A percentile compares a stretch with the other conserved stretches of the same genome.
These are phyloP conservation scores for Phoma sp. DNA, from an alignment of 2,329 filamentous ascomycete genomes.

Conservation along the genomic window DNA sequence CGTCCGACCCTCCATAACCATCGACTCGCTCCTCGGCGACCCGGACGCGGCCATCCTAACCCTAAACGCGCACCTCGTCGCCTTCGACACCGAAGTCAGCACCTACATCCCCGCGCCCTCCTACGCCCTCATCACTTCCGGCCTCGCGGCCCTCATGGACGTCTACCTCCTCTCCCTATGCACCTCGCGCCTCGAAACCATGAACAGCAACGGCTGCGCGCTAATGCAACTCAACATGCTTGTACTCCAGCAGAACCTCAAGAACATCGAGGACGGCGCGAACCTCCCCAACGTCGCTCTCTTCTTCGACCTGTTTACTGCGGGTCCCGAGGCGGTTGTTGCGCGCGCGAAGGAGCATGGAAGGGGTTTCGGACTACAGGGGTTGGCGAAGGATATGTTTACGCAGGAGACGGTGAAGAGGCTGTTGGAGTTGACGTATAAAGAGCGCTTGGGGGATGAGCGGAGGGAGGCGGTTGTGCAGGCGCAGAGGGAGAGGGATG, in stretches of 20 bases:
- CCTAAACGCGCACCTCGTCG: constrained; percentile 83
- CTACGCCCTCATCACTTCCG: constrained; percentile 73
- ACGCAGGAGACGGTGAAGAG: constrained; percentile 50
- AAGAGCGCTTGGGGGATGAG: constrained; percentile 65
- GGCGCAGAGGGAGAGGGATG: constrained; percentile 73
- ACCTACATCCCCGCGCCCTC: constrained; percentile 76
- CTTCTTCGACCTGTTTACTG: constrained; percentile 74
- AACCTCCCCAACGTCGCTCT: constrained; percentile 68
- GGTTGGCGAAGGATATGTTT: constrained; percentile 40
- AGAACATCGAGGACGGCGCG: constrained; percentile 82
- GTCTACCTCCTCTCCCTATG: constrained; percentile 71
- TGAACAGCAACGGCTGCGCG: constrained; percentile 85
- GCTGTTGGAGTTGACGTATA: constrained; percentile 52
- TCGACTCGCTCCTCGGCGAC: constrained; percentile 75
- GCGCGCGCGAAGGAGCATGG: constrained; percentile 63
- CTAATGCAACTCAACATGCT: constrained; percentile 93
- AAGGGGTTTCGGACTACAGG: constrained; percentile 35
- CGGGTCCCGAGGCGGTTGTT: constrained; percentile 71
- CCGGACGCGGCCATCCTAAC: constrained; percentile 82
- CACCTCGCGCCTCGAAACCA: constrained; percentile 75
- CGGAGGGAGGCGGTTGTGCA: constrained; percentile 70
- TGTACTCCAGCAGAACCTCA: constrained; percentile 94
- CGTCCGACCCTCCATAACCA: constrained; percentile 56
- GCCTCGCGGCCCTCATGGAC: constrained; percentile 81
- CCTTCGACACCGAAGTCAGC: constrained; percentile 83